Conservation (phyloP, 768 basidiomycete species). For the Suillus brevipes region DNA sequence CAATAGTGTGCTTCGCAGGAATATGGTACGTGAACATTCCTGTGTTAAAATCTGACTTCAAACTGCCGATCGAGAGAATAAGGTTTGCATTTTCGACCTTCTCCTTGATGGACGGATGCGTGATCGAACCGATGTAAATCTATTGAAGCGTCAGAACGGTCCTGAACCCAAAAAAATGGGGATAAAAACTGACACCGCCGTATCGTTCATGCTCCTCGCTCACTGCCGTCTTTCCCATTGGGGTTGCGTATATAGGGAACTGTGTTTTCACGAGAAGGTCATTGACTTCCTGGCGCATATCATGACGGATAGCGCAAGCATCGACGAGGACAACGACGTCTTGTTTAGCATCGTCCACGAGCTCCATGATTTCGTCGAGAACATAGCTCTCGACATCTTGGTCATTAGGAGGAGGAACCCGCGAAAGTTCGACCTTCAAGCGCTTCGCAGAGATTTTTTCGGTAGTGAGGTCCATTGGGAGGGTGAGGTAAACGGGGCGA, state of each 20-base stretch:
- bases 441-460: conserved; percentile 64
- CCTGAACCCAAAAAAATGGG: not conserved
- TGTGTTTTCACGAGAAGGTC: conserved; percentile 64
- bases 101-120: conserved; percentile 63
- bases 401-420: conserved; percentile 52
- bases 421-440: conserved; percentile 58
- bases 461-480: conserved; percentile 83
- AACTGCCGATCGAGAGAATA: conserved; percentile 68
- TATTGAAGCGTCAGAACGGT: conserved; percentile 26
- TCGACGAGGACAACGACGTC: conserved; percentile 79
- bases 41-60: conserved; percentile 84
- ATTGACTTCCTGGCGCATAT: conserved; percentile 58
- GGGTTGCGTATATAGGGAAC: conserved; percentile 72
- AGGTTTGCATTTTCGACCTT: conserved; percentile 75
- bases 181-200: conserved; percentile 62
- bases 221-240: conserved; percentile 83
- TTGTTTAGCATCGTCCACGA: conserved; percentile 55
- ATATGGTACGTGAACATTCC: conserved; percentile 83
- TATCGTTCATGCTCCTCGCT: conserved; percentile 70
- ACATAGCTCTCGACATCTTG: conserved; percentile 65
- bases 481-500: conserved; percentile 83
- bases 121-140: conserved; percentile 78
- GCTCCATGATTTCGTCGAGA: conserved; percentile 66
- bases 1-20: conserved; percentile 56
- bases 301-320: conserved; percentile 76